phyloP scores from a whole-genome alignment of 495 filamentous ascomycete genomes.

The Oidiodendron maius region DNA sequence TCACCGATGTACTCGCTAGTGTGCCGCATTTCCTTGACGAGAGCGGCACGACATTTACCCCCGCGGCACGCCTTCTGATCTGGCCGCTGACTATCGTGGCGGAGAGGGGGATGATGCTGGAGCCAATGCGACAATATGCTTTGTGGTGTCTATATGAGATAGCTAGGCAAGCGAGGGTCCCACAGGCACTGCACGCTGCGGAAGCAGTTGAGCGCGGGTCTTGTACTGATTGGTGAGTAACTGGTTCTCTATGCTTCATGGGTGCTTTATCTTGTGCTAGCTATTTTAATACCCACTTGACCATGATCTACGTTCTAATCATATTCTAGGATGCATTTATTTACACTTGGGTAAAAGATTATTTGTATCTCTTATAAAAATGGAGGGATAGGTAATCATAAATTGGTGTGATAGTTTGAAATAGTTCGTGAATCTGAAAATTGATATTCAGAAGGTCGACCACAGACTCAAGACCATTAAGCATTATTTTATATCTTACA shows the following conservation, averaged over 20 bases:
- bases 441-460: no score
- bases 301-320: neutral
- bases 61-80: slow-evolving; percentile 3
- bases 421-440: no score
- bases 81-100: slow-evolving; percentile 2
- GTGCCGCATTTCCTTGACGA: slow-evolving; percentile 3
- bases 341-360: slow-evolving; percentile 2
- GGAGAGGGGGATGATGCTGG: neutral
- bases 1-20: slow-evolving; percentile 1
- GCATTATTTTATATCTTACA: no score
- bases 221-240: slow-evolving; percentile 5
- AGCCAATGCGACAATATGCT: slow-evolving; percentile 2
- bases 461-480: no score
- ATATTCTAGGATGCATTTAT: slow-evolving; percentile 9
- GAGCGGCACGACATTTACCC: neutral
- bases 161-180: slow-evolving; percentile 6
- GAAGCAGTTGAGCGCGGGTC: slow-evolving; percentile 1
- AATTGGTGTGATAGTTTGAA: no score
- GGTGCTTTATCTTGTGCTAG: neutral
- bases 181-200: neutral
- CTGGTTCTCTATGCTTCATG: slow-evolving; percentile 1
- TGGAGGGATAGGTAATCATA: neutral
- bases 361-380: slow-evolving; percentile 1
- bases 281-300: neutral
- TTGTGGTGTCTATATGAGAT: slow-evolving; percentile 6